Evolutionary conservation across 169 alveolate species (phyloP), one percentile per base, ranked within the genome.

Genomic region (Plasmodium cynomolgi): DNA sequence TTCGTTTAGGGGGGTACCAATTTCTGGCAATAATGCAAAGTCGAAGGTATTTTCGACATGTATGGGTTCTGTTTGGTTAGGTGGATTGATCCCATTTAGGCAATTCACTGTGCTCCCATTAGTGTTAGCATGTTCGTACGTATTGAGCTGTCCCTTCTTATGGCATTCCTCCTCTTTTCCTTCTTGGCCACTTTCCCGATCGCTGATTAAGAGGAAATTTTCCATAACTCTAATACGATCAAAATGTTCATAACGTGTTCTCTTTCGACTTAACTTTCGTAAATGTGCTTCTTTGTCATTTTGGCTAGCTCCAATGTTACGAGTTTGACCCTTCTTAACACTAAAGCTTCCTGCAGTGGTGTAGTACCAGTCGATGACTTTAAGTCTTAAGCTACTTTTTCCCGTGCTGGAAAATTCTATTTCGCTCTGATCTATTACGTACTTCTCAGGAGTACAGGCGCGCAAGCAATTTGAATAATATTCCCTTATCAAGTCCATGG

Each of bases 371-470:
- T 85, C 93, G 15, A 74, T 74, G 50, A 85, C 41, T 26, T 75
- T 85, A 29, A 77, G 47, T 50, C 84, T 75, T 17, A 85, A 33
- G 5, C 71, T 33, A 9, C 80, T 85, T 50, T 74, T 74, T 33
- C 58, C 58, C 33, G 92, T 33, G 17, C 23, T 74, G 7, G 93
- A 33, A 37, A 85, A 34, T 50, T 85, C 84, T 50, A 85, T 85
- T 50, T 85, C 93, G 15, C 44, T 85, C 68, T 85, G 93, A 56
- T 85, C 93, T 50, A 85, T 85, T 29, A 77, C 84, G 68, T 85
- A 85, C 71, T 85, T 85, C 72, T 50, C 93, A 17, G 93, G 93
- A 26, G 84, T 29, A 77, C 93, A 85, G 20, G 80, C 82, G 68
- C 29, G 58, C 29, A 85, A 17, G 37, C 93, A 85, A 37, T 47